Evolutionary conservation across 179 eudicot species (phyloP).

Genomic region (Camellia oleifera): DNA sequence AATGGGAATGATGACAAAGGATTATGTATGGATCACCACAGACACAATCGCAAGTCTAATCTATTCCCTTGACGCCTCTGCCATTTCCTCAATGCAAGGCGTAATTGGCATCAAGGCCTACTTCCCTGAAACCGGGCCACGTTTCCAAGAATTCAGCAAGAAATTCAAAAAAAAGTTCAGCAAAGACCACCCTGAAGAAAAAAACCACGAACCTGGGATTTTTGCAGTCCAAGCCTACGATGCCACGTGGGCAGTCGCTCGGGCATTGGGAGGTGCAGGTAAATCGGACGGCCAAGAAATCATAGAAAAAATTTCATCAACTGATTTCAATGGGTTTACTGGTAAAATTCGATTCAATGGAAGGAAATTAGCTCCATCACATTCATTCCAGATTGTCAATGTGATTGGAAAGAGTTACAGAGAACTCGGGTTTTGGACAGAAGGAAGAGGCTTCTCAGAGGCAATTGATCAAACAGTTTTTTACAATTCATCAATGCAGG

Average conservation of each 20-base stretch:
- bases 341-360: slow-evolving; percentile 15
- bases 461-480: not conserved
- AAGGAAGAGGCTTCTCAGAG: slow-evolving; percentile 23
- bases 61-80: slow-evolving; percentile 11
- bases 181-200: slow-evolving; percentile 5
- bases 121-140: slow-evolving; percentile 11
- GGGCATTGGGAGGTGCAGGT: slow-evolving; percentile 9
- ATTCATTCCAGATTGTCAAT: slow-evolving; percentile 25
- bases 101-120: slow-evolving; percentile 21
- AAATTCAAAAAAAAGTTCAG: slow-evolving; percentile 15
- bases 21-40: slow-evolving; percentile 34
- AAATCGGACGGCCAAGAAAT: not conserved
- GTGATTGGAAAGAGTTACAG: slow-evolving; percentile 26
- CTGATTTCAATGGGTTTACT: slow-evolving; percentile 15
- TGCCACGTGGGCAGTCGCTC: slow-evolving; percentile 12
- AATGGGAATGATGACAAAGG: slow-evolving; percentile 29
- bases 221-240: slow-evolving; percentile 32
- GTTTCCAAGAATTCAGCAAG: slow-evolving; percentile 14
- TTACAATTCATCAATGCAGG: slow-evolving; percentile 9
- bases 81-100: slow-evolving; percentile 24
- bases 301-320: not conserved
- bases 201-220: slow-evolving; percentile 17
- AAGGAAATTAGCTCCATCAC: slow-evolving; percentile 17
- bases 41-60: slow-evolving; percentile 19
- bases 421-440: slow-evolving; percentile 25